Conservation (phyloP, 805 yeast species). For the Ascoidea tarda region DNA sequence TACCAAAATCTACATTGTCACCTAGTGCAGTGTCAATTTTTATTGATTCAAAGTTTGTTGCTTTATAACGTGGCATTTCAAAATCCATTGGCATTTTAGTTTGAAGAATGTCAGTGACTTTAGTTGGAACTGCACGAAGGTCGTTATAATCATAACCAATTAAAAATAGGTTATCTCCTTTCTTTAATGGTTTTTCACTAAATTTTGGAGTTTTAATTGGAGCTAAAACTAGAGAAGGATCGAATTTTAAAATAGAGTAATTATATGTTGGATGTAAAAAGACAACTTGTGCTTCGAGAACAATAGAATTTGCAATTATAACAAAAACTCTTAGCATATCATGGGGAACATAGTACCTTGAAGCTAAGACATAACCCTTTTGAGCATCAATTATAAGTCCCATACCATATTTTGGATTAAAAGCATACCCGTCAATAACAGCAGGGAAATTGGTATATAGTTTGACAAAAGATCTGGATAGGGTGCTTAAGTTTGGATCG, state of each 20-base stretch:
- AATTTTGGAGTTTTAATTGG: slow-evolving; percentile 58
- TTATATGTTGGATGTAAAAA: slow-evolving; percentile 83
- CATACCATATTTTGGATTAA: slow-evolving; percentile 44
- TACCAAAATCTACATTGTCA: slow-evolving; percentile 67
- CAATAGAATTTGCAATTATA: slow-evolving; percentile 75
- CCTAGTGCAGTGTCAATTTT: slow-evolving; percentile 60
- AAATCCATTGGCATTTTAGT: slow-evolving; percentile 25
- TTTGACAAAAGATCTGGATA: slow-evolving; percentile 58
- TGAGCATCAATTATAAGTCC: slow-evolving; percentile 77
- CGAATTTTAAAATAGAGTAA: slow-evolving; percentile 73
- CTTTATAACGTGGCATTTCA: slow-evolving; percentile 69
- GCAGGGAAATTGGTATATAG: slow-evolving; percentile 53
- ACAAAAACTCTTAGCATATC: slow-evolving; percentile 51
- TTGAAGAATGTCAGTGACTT: slow-evolving; percentile 71
- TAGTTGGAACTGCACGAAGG: slow-evolving; percentile 60
- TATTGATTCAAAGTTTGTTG: slow-evolving; percentile 68
- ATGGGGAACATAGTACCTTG: slow-evolving; percentile 72
- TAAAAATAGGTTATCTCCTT: slow-evolving; percentile 69
- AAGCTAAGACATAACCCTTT: slow-evolving; percentile 66
- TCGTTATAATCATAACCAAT: slow-evolving; percentile 72
- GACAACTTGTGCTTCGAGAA: slow-evolving; percentile 65
- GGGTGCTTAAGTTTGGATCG: slow-evolving; percentile 32
- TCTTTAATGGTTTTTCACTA: slow-evolving; percentile 37
- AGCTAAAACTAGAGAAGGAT: slow-evolving; percentile 59
- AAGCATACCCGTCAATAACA: slow-evolving; percentile 63